Evolutionary conservation across 441 rosid genomes (phyloP).

Genomic region (Erodium texanum): DNA sequence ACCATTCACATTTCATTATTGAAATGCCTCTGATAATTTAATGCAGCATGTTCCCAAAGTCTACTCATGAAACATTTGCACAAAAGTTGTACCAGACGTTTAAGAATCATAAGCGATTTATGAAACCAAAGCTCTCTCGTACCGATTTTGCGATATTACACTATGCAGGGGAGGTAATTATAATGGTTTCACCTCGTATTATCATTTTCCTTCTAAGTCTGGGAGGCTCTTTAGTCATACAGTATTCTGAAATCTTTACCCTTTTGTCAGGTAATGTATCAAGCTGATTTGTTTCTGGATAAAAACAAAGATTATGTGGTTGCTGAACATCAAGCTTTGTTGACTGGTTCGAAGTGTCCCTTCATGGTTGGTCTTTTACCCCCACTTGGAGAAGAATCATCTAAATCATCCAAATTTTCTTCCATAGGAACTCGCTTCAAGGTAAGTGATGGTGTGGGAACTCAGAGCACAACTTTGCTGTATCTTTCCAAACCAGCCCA

Average conservation of each 20-base stretch:
- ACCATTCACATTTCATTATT: conserved; percentile 17
- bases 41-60: conserved; percentile 96
- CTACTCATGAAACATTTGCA: conserved; percentile 98
- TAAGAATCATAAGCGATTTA: conserved; percentile 85
- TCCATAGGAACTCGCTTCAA: conserved; percentile 97
- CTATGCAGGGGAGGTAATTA: conserved; percentile 96
- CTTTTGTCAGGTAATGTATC: conserved; percentile 57
- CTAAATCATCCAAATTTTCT: conserved; percentile 94
- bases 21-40: conserved; percentile 21
- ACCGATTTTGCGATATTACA: conserved; percentile 90
- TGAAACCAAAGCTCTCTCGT: conserved; percentile 98
- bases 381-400: conserved; percentile 82
- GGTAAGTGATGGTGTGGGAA: conserved; percentile 32
- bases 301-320: conserved; percentile 98
- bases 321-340: conserved; percentile 97
- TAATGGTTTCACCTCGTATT: not conserved
- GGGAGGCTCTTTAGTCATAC: not conserved
- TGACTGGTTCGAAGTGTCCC: conserved; percentile 70
- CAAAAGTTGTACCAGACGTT: conserved; percentile 97
- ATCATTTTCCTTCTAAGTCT: conserved; percentile 16
- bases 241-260: conserved; percentile 13
- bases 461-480: not conserved
- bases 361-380: conserved; percentile 87
- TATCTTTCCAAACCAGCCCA: not conserved
- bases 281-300: conserved; percentile 92